Evolutionary conservation across 148 eudicot genomes (phyloP).

Genomic region (Bassia scoparia): DNA sequence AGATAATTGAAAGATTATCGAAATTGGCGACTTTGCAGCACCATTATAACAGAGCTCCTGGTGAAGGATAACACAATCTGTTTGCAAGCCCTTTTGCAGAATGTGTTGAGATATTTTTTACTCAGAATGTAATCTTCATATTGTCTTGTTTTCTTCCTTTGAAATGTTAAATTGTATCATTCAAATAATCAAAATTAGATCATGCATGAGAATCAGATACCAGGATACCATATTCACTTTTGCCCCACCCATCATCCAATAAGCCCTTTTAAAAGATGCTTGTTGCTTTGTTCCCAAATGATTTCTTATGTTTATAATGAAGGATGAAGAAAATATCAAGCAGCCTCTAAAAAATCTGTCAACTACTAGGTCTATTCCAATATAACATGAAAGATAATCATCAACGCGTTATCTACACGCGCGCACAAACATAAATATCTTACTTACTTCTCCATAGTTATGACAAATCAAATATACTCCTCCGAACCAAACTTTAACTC

Average conservation of each 20-base stretch:
- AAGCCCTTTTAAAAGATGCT: constrained; percentile 1
- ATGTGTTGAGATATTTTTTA: too few species aligned
- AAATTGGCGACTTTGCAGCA: too few species aligned
- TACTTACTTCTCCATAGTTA: background rate
- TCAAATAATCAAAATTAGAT: background rate
- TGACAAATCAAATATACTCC: background rate
- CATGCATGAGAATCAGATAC: constrained; percentile 4
- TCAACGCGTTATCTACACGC: background rate
- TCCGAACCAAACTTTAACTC: too few species aligned
- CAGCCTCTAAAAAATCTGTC: background rate
- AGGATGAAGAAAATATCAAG: background rate
- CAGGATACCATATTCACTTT: constrained; percentile 1
- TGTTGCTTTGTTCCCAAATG: background rate
- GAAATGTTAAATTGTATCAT: background rate
- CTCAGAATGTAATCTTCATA: background rate
- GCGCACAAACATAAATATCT: background rate
- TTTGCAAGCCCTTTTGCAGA: too few species aligned
- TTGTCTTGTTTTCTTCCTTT: background rate
- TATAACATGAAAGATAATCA: background rate
- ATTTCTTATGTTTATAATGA: background rate
- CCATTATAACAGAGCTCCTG: too few species aligned
- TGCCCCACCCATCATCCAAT: background rate
- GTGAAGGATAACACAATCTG: too few species aligned
- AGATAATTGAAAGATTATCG: too few species aligned
- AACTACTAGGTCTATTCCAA: background rate